Evolutionary conservation across 2,329 filamentous ascomycete genomes (phyloP).

Genomic region (Fusarium floridanum): DNA sequence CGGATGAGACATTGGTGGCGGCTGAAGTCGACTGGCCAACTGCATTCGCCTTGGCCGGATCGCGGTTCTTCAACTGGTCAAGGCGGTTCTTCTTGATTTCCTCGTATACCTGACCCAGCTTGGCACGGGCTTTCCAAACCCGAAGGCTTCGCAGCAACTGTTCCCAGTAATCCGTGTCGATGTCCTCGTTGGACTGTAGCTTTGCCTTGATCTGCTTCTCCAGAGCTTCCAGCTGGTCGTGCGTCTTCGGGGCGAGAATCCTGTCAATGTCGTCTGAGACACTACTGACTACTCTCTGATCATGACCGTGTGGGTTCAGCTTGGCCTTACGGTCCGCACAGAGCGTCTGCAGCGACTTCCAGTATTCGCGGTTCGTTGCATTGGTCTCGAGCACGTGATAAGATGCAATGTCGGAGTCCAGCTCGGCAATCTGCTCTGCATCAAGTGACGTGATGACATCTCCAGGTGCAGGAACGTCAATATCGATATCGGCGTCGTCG

Average conservation of each 20-base stretch:
- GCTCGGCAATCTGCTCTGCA: slow-evolving; percentile 75
- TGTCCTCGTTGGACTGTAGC: slow-evolving; percentile 87
- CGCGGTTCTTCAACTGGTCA: slow-evolving; percentile 73
- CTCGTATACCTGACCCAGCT: slow-evolving; percentile 81
- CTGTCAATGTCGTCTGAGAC: slow-evolving; percentile 91
- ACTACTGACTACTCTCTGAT: slow-evolving; percentile 82
- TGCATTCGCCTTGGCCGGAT: slow-evolving; percentile 72
- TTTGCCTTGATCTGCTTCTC: slow-evolving; percentile 91
- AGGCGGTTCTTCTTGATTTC: slow-evolving; percentile 79
- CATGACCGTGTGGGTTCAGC: slow-evolving; percentile 69
- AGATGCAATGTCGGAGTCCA: slow-evolving; percentile 85
- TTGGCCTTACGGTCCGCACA: slow-evolving; percentile 81
- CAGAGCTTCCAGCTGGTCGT: slow-evolving; percentile 86
- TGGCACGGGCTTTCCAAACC: slow-evolving; percentile 93
- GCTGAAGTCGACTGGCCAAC: slow-evolving; percentile 28
- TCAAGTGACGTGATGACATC: slow-evolving; percentile 82
- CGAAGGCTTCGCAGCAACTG: slow-evolving; percentile 86
- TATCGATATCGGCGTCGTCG: slow-evolving; percentile 77
- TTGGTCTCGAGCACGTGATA: slow-evolving; percentile 87
- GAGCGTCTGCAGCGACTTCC: slow-evolving; percentile 89
- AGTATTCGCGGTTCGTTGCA: slow-evolving; percentile 84
- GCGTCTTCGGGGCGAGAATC: slow-evolving; percentile 85
- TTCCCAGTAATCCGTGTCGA: slow-evolving; percentile 98
- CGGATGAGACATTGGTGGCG: slow-evolving; percentile 7
- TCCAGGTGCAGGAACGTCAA: slow-evolving; percentile 84